Evolutionary conservation across 257 asterid species (phyloP).

Genomic region (Primulina huaijiensis): DNA sequence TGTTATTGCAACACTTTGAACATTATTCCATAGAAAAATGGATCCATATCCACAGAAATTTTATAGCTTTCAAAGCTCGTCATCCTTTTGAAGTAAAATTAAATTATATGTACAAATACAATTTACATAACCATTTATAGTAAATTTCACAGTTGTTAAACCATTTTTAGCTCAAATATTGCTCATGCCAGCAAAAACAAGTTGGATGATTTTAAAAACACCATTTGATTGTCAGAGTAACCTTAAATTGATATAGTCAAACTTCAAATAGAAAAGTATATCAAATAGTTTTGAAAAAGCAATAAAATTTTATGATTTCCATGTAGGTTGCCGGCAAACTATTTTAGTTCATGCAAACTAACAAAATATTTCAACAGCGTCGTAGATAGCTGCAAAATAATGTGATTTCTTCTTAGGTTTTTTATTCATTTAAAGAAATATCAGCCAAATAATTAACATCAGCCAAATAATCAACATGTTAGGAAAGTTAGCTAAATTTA

Average conservation of each 20-base stretch:
- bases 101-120: not conserved
- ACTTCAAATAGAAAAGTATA: not conserved
- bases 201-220: not conserved
- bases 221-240: not conserved
- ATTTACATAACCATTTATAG: not conserved
- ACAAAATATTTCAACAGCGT: not conserved
- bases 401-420: not conserved
- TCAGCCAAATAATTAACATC: not conserved
- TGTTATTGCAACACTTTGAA: not conserved
- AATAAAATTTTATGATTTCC: not conserved
- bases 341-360: conserved; percentile 2
- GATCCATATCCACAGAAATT: not conserved
- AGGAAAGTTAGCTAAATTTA: no score
- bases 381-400: not conserved
- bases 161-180: not conserved
- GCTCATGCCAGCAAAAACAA: not conserved
- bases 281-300: not conserved
- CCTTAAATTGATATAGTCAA: not conserved
- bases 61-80: not conserved
- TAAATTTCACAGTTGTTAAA: not conserved
- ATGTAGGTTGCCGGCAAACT: not conserved
- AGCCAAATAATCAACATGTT: no score
- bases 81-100: not conserved
- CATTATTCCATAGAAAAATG: not conserved
- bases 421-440: not conserved